phyloP scores from a whole-genome alignment of 1,284 basidiomycete genomes.

The Tilletia setariae region DNA sequence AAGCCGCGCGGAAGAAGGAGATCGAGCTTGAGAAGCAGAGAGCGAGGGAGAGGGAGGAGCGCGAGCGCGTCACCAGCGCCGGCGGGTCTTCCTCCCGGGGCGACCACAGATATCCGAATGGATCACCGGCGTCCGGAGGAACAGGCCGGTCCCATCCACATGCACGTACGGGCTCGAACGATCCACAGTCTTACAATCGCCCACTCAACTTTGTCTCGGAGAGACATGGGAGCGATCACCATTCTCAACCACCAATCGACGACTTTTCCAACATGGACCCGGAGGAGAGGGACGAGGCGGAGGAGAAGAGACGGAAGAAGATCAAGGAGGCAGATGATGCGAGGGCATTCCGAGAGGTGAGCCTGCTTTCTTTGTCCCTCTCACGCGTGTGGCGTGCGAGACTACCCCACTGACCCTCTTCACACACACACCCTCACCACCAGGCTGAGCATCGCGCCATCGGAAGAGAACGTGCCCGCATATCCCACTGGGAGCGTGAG shows the following conservation, averaged over 20 bases:
- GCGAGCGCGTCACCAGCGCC: constrained; percentile 20
- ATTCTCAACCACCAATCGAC: not conserved
- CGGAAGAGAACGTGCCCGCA: constrained; percentile 15
- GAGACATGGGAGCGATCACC: not conserved
- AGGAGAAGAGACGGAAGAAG: constrained; percentile 28
- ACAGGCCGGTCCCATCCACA: not conserved
- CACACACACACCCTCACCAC: too few relatives aligned
- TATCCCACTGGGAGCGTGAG: constrained; percentile 40
- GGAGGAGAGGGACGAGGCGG: constrained; percentile 33
- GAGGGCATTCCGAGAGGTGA: constrained; percentile 18
- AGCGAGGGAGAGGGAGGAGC: constrained; percentile 30
- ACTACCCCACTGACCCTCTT: too few relatives aligned
- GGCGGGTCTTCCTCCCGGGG: not conserved
- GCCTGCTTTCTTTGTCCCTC: not conserved
- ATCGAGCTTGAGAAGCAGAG: constrained; percentile 36
- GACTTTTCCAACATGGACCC: constrained; percentile 29
- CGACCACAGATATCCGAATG: not conserved
- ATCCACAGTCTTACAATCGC: constrained; percentile 34
- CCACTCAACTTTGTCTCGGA: constrained; percentile 33
- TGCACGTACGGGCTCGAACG: not conserved
- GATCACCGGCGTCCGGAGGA: not conserved
- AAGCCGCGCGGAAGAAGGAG: constrained; percentile 41
- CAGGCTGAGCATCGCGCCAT: constrained; percentile 15
- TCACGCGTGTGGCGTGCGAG: too few relatives aligned
- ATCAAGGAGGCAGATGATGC: constrained; percentile 25